Base-by-base conservation (phyloP, 1,284 basidiomycete species). In the Apiotrichum domesticum region DNA sequence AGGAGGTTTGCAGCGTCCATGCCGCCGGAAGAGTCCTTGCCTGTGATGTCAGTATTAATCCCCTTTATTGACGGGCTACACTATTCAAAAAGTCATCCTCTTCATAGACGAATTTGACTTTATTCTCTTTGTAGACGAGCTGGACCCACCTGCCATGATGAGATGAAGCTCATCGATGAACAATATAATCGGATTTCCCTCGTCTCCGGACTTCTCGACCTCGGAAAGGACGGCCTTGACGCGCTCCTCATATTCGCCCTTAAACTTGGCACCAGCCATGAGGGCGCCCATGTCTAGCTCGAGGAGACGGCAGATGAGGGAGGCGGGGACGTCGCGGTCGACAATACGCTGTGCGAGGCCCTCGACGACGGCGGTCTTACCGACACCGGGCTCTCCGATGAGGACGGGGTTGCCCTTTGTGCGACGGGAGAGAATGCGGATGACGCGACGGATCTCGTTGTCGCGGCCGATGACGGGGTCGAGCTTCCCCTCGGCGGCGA, bases 161-260 rank as follows among this genome's bases (percentile, higher is more conserved):
- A 93, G 83, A 69, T 95, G 91, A 15, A 93, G 80, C 73, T 98
- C 95, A 70, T 98, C 94, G 67, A 98, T 87, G 80, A 98, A 98
- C 41, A 98, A 83, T 64, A 98, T 92, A 68, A 97, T 84, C 32
- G 87, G 86, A 3, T 81, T 84, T 45, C 90, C 92, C 48, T 91
- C 84, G 55, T 92, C 85, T 0, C 86, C 80, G 4, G 89, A 85
- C 77, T 96, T 94, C 76, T 98, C 95, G 61, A 98, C 87, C 77
- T 98, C 96, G 74, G 74, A 70, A 51, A 98, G 79, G 58, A 98
- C 91, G 11, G 87, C 80, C 78, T 97, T 98, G 77, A 98, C 85
- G 49, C 95, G 87, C 74, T 98, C 95, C 77, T 98, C 95, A 77
- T 94, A 98, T 78, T 98, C 92, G 59, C 94, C 94, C 75, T 91